These are phyloP conservation scores for Sanghuangporus weigelae DNA, from an alignment of 1,284 basidiomycete species.

Conservation along the genomic window DNA sequence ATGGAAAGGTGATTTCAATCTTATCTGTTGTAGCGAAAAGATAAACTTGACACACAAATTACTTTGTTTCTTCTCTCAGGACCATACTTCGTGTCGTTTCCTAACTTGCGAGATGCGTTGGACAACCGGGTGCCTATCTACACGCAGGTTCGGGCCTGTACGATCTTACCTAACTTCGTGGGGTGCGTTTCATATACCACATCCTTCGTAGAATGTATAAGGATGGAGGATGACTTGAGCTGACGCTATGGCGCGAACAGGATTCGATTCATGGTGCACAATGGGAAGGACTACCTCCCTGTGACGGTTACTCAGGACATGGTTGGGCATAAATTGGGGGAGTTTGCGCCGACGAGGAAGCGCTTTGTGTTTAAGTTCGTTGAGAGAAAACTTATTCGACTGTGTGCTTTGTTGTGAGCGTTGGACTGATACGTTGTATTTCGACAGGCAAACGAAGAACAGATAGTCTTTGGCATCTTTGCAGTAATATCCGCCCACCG, in stretches of 20 bases:
- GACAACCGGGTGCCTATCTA: conserved; percentile 82
- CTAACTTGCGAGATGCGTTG: conserved; percentile 81
- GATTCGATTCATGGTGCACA: conserved; percentile 88
- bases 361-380: conserved; percentile 66
- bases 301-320: conserved; percentile 92
- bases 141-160: conserved; percentile 87
- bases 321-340: conserved; percentile 97
- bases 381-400: neutral
- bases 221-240: neutral
- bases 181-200: conserved; percentile 48
- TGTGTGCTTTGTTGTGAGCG: neutral
- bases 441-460: conserved; percentile 30
- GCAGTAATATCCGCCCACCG: neutral
- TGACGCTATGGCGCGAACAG: conserved; percentile 30
- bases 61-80: conserved; percentile 44
- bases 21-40: neutral
- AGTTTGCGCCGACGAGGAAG: conserved; percentile 88
- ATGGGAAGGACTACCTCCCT: conserved; percentile 88
- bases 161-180: conserved; percentile 92
- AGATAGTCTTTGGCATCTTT: conserved; percentile 22
- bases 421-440: neutral
- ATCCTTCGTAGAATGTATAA: neutral
- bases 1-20: conserved; percentile 28
- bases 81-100: conserved; percentile 93
- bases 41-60: neutral